Evolutionary conservation across 495 filamentous ascomycete genomes (phyloP).

Genomic region (Penicillium tannophilum): DNA sequence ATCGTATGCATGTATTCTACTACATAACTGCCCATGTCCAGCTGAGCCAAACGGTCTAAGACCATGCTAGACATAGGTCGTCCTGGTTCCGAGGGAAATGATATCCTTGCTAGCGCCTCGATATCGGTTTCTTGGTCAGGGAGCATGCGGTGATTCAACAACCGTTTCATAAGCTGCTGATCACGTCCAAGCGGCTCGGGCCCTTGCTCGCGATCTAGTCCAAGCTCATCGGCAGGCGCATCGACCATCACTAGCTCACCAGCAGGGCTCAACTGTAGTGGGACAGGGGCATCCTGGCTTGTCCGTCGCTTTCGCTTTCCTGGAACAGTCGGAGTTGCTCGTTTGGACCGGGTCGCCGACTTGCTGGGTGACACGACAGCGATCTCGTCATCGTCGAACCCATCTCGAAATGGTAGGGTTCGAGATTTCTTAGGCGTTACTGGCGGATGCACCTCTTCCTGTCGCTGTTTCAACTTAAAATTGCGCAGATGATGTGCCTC

Average conservation of each 20-base stretch:
- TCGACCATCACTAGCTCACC: constrained; percentile 32
- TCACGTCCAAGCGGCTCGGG: constrained; percentile 13
- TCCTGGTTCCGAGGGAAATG: constrained; percentile 57
- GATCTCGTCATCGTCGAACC: constrained; percentile 74
- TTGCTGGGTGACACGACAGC: constrained; percentile 59
- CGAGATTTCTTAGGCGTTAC: constrained; percentile 63
- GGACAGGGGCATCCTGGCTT: constrained; percentile 56
- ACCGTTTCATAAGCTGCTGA: constrained; percentile 53
- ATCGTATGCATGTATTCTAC: constrained; percentile 55
- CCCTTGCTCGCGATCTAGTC: constrained; percentile 19
- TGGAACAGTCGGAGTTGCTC: constrained; percentile 58
- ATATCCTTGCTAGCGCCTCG: constrained; percentile 49
- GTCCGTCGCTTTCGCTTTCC: constrained; percentile 64
- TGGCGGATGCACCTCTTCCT: constrained; percentile 37
- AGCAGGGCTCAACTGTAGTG: constrained; percentile 52
- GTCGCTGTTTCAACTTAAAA: constrained; percentile 46
- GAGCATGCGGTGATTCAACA: constrained; percentile 58
- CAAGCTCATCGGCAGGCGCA: constrained; percentile 23
- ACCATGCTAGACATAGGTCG: constrained; percentile 59
- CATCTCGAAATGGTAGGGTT: constrained; percentile 62
- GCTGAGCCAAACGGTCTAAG: constrained; percentile 51
- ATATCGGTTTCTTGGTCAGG: constrained; percentile 55
- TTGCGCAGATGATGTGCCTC: constrained; percentile 52
- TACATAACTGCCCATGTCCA: constrained; percentile 49
- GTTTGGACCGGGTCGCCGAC: constrained; percentile 49